Base-by-base conservation (phyloP, 1,284 basidiomycete species). In the Gomphus sp. region DNA sequence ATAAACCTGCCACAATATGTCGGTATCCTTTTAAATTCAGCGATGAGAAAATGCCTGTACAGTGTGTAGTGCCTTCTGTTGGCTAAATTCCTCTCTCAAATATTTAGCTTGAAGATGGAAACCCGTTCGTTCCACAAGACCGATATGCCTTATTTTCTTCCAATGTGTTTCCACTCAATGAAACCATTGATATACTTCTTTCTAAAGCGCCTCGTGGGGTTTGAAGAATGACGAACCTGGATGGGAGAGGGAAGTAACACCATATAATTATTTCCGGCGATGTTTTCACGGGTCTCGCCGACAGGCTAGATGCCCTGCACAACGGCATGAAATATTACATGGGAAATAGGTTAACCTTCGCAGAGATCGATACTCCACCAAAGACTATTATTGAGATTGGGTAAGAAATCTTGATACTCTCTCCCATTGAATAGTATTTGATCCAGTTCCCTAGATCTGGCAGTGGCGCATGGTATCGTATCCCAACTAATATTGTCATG, bases 251-350 rank as follows among this genome's bases (percentile, higher is more conserved):
- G 6, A n/a, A 43, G 14, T 43, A 43, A 6, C 12, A 16, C 10
- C 14, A 43, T 43, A 6, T 12, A 43, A 16, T n/a, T n/a, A n/a
- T n/a, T n/a, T n/a, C n/a, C n/a, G n/a, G n/a, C n/a, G n/a, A 16
- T 16, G 41, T 43, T 16, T 43, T 45, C 70, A n/a, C 70, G 2
- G 63, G 64, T 8, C 61, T 57, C n/a, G n/a, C 6, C 16, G 12
- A 28, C 18, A 55, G 53, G 31, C 53, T 55, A 14, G 53, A 55
- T 45, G 39, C 43, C 14, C 12, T 55, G 53, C 53, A 55, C 11
- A 31, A 55, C 11, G 53, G 41, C 4, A 31, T 44, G 16, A 55
- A 55, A n/a, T n/a, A n/a, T n/a, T n/a, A n/a, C n/a, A n/a, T n/a
- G n/a, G n/a, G n/a, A n/a, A n/a, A n/a, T n/a, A n/a, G n/a, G n/a